phyloP scores from a whole-genome alignment of 192 early-diverging fungal genomes.

The Podochytrium sp. region DNA sequence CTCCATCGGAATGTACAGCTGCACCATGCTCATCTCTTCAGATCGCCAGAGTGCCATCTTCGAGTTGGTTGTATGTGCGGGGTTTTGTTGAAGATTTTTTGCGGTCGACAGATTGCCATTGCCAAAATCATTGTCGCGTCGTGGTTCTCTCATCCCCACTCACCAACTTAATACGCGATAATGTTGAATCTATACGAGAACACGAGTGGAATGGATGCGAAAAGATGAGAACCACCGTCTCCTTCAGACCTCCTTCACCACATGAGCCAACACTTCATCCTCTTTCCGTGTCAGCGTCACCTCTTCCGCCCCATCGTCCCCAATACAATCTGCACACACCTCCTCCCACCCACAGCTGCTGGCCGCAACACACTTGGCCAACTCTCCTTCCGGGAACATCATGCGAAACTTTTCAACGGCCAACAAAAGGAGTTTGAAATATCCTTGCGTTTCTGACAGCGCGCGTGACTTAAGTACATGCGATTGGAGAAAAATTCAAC shows the following conservation, averaged over 20 bases:
- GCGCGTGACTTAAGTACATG: neutral
- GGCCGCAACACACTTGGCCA: neutral
- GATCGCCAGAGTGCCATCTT: conserved; percentile 77
- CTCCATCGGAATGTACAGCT: conserved; percentile 96
- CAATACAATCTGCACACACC: neutral
- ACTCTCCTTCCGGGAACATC: neutral
- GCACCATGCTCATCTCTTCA: conserved; percentile 92
- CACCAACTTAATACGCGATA: neutral
- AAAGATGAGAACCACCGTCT: no score
- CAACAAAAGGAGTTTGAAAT: neutral
- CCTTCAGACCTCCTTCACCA: neutral
- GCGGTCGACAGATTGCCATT: neutral
- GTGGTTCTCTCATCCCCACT: neutral
- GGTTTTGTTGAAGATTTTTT: neutral
- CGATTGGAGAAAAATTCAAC: neutral
- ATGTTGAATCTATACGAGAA: no score
- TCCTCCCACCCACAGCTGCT: neutral
- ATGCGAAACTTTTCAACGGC: neutral
- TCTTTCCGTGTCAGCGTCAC: neutral
- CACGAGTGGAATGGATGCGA: no score
- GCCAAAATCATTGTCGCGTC: no score
- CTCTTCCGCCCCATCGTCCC: neutral
- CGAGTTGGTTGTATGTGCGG: neutral
- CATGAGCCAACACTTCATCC: neutral
- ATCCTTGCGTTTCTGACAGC: neutral